Percentiles rank a stretch among this genome's conserved stretches.
phyloP scores from a whole-genome alignment of 352 stramenopile species.

The Phytophthora hybrid region DNA sequence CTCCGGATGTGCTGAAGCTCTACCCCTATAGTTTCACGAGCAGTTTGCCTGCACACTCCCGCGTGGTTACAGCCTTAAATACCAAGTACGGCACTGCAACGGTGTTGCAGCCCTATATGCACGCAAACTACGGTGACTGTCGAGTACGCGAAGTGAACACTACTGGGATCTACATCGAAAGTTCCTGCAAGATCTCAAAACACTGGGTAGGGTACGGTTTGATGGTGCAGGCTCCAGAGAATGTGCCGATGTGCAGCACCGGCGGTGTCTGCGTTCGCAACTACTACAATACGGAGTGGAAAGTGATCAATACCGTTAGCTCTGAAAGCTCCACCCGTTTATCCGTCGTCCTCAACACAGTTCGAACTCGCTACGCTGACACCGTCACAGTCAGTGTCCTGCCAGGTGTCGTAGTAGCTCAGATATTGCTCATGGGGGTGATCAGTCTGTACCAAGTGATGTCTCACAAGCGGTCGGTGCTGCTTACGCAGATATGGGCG shows the following conservation, averaged over 20 bases:
- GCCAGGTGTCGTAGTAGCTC: slow-evolving; percentile 22
- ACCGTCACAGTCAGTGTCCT: slow-evolving; percentile 11
- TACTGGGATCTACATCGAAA: slow-evolving; percentile 18
- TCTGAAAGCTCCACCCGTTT: not conserved
- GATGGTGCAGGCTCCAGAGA: slow-evolving; percentile 17
- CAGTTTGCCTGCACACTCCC: slow-evolving; percentile 2
- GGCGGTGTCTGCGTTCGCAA: slow-evolving; percentile 21
- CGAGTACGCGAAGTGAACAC: slow-evolving; percentile 15
- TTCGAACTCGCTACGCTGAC: no score
- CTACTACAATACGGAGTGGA: slow-evolving; percentile 22
- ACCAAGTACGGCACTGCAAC: slow-evolving; percentile 5
- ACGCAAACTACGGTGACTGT: slow-evolving; percentile 23
- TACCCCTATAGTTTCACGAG: slow-evolving; percentile 27
- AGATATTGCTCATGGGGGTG: slow-evolving; percentile 23
- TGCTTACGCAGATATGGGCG: slow-evolving; percentile 33
- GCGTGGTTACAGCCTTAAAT: not conserved
- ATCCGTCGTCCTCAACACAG: no score
- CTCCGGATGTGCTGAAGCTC: slow-evolving; percentile 4
- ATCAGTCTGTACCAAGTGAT: slow-evolving; percentile 27
- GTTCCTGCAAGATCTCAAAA: not conserved
- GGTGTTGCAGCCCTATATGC: slow-evolving; percentile 14
- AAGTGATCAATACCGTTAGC: not conserved
- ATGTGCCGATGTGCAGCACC: slow-evolving; percentile 18
- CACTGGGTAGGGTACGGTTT: slow-evolving; percentile 25
- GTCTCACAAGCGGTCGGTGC: slow-evolving; percentile 19